phyloP scores from a whole-genome alignment of 208 protist species.

The Trypanosoma boissoni region DNA sequence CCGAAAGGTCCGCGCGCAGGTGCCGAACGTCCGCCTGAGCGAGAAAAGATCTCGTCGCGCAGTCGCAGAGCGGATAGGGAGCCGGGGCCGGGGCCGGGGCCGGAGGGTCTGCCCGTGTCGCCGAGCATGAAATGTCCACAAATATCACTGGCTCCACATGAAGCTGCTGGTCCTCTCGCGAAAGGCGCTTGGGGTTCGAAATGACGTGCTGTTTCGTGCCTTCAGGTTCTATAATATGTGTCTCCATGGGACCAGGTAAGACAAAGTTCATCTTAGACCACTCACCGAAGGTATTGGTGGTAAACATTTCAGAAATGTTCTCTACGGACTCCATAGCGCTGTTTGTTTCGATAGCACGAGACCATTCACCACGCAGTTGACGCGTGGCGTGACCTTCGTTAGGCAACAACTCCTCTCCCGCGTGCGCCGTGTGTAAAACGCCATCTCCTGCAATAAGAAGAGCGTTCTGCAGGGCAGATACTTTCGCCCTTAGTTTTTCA shows the following conservation, averaged over 20 bases:
- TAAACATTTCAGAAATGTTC: no score
- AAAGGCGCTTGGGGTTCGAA: neutral
- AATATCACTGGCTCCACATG: slow-evolving; percentile 42
- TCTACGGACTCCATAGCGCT: no score
- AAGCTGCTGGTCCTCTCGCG: neutral
- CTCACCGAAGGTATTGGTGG: no score
- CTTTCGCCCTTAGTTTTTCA: slow-evolving; percentile 7
- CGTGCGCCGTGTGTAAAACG: neutral
- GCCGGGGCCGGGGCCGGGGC: neutral
- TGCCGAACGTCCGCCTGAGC: neutral
- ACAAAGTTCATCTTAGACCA: no score
- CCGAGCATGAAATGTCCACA: slow-evolving; percentile 40
- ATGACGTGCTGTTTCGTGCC: neutral
- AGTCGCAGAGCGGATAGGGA: neutral
- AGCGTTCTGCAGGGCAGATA: slow-evolving; percentile 16
- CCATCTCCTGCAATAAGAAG: slow-evolving; percentile 2
- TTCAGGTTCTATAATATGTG: neutral
- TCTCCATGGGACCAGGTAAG: no score
- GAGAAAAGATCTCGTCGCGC: neutral
- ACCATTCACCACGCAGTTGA: no score
- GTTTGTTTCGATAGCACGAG: no score
- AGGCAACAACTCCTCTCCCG: neutral
- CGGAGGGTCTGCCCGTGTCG: neutral
- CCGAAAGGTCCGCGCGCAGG: neutral
- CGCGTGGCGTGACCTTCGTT: neutral